Evolutionary conservation across 208 protist species (phyloP), one percentile per base, ranked within the genome.

Genomic region (Trypanosoma mega): DNA sequence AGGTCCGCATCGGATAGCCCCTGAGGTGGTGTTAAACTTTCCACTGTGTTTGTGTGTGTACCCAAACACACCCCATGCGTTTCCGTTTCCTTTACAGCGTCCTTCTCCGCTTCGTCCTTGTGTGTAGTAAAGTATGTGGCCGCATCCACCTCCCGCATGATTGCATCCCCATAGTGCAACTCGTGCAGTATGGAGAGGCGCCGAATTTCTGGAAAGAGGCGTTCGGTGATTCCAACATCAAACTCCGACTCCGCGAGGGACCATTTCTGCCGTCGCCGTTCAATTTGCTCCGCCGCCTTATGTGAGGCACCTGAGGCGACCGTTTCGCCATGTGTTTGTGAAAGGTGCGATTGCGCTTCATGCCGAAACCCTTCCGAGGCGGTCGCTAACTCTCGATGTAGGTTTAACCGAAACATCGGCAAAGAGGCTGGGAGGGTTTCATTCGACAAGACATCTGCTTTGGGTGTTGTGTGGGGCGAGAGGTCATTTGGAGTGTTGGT

Each of bases 101-200:
- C 43, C 43, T 20, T 11, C 29, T 45, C 51, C 16, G 1, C 26
- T 20, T 33, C 26, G 7, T 18, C 8, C n/a, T n/a, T 9, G 41
- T 47, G 18, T 44, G 31, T 18, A 21, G 46, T 54, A 59, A 94
- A 90, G 54, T 91, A 90, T 1, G 47, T 37, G 5, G 49, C 54
- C 5, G 72, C 50, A 56, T 92, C 88, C 20, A 94, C 46, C 52
- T 94, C 88, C 3, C 76, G 80, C 70, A 91, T 78, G 30, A 81
- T 58, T 23, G 83, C 74, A 41, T 95, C 89, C 21, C 85, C 76
- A 54, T 87, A 92, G 70, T 95, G 89, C 27, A 93, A 48, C 39
- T 95, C 89, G 46, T 93, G 85, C 69, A 95, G 63, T 29, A 76
- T 78, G 0, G 82, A 44, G 46, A 93, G 67, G 23, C 89, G 80